A percentile compares a stretch with the other conserved stretches of the same genome.
Evolutionary conservation across 2,329 filamentous ascomycete genomes (phyloP).

Genomic region (Pseudopyrenochaeta lycopersici): DNA sequence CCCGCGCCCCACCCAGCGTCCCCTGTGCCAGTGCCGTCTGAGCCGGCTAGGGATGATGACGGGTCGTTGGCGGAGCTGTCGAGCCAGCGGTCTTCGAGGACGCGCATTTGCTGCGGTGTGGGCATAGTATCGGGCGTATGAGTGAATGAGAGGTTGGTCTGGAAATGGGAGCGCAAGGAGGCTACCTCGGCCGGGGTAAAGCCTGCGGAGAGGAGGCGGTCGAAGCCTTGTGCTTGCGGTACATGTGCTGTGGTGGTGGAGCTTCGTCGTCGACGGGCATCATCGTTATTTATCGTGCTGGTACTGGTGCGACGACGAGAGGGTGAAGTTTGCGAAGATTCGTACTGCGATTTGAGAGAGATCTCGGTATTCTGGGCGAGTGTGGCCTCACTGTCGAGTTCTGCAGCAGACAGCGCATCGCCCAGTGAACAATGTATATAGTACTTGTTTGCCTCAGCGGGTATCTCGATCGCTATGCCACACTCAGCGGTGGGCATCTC

Average conservation of each 20-base stretch:
- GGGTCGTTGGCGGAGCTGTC: slow-evolving; percentile 65
- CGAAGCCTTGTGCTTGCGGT: slow-evolving; percentile 86
- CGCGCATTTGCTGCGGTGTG: slow-evolving; percentile 75
- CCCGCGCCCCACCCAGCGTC: slow-evolving; percentile 59
- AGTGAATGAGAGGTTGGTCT: slow-evolving; percentile 80
- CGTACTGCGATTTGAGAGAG: slow-evolving; percentile 43
- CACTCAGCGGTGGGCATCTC: slow-evolving; percentile 48
- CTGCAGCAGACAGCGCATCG: slow-evolving; percentile 70
- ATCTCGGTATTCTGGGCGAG: slow-evolving; percentile 51
- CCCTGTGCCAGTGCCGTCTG: slow-evolving; percentile 36
- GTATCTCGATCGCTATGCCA: slow-evolving; percentile 24
- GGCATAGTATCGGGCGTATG: slow-evolving; percentile 93
- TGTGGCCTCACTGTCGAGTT: slow-evolving; percentile 74
- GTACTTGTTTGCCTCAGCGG: slow-evolving; percentile 62
- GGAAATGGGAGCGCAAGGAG: slow-evolving; percentile 86
- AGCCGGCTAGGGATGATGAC: slow-evolving; percentile 51
- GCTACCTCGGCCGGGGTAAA: slow-evolving; percentile 86
- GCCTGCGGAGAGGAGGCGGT: slow-evolving; percentile 80
- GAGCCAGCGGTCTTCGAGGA: slow-evolving; percentile 90
- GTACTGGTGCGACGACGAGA: slow-evolving; percentile 25
- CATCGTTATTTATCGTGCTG: slow-evolving; percentile 16
- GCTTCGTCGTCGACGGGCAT: slow-evolving; percentile 23
- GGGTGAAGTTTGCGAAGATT: slow-evolving; percentile 18
- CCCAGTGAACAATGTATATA: slow-evolving; percentile 98
- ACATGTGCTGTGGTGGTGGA: slow-evolving; percentile 59